phyloP scores from a whole-genome alignment of 805 yeast species.

The Blastobotrys terrestris region DNA sequence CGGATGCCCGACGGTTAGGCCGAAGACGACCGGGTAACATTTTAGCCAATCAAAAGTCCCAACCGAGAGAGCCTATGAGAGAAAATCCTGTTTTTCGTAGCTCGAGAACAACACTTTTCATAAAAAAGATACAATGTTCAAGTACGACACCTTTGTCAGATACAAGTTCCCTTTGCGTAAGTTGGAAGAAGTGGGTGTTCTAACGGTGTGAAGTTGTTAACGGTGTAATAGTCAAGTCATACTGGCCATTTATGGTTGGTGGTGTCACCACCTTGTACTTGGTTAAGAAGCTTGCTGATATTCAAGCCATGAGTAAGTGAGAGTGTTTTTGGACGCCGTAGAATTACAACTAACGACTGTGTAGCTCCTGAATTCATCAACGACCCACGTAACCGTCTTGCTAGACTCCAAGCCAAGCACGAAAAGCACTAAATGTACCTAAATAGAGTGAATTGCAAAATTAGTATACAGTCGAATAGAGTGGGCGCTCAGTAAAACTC shows the following conservation, averaged over 20 bases:
- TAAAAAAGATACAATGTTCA: slow-evolving; percentile 2
- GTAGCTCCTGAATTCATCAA: slow-evolving; percentile 64
- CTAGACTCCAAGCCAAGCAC: slow-evolving; percentile 56
- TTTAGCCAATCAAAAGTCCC: background rate
- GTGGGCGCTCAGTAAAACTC: too few relatives aligned
- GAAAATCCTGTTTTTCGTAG: background rate
- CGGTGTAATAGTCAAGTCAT: slow-evolving; percentile 45
- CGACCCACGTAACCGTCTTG: slow-evolving; percentile 83
- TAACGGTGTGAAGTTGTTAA: too few relatives aligned
- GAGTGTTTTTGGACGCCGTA: background rate
- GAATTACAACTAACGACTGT: background rate
- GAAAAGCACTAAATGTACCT: slow-evolving; percentile 34
- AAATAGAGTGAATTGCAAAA: background rate
- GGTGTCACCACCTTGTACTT: slow-evolving; percentile 68
- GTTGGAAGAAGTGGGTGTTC: too few relatives aligned
- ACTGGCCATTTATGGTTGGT: slow-evolving; percentile 87
- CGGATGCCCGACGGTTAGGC: background rate
- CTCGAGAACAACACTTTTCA: background rate
- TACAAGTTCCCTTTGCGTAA: slow-evolving; percentile 9
- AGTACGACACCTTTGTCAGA: slow-evolving; percentile 7
- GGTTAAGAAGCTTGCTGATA: slow-evolving; percentile 61
- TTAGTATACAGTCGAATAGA: too few relatives aligned
- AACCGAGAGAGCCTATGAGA: background rate
- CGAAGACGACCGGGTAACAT: background rate
- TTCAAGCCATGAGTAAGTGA: slow-evolving; percentile 47